Conservation (phyloP, 1,284 basidiomycete species). For the Trichosporon sp. region DNA sequence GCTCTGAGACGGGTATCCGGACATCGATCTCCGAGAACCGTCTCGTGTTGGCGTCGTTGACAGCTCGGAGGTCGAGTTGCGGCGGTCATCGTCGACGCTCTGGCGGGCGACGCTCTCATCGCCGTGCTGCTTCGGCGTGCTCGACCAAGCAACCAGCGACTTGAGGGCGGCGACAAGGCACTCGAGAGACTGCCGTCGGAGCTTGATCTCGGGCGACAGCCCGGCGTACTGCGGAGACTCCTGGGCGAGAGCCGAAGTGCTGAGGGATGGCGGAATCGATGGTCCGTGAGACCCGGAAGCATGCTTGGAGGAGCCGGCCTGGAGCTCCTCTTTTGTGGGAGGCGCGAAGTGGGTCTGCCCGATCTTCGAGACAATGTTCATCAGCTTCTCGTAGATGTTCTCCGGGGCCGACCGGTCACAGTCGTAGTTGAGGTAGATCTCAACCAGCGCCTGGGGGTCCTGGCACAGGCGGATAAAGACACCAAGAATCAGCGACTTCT, state of each 20-base stretch:
- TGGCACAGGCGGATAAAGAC: constrained; percentile 83
- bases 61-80: constrained; percentile 27
- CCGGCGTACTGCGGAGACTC: constrained; percentile 56
- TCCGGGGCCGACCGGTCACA: constrained; percentile 87
- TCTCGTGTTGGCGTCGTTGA: constrained; percentile 27
- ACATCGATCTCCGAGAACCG: constrained; percentile 14
- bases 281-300: constrained; percentile 42
- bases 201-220: constrained; percentile 71
- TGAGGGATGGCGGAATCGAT: constrained; percentile 59
- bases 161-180: constrained; percentile 80
- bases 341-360: constrained; percentile 64
- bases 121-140: constrained; percentile 30
- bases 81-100: background rate
- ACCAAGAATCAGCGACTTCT: constrained; percentile 83
- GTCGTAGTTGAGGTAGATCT: constrained; percentile 97
- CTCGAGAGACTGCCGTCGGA: constrained; percentile 82
- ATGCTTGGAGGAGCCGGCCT: constrained; percentile 30
- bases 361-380: constrained; percentile 91
- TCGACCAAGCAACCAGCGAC: constrained; percentile 87
- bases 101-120: constrained; percentile 26
- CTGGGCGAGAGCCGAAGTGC: constrained; percentile 59
- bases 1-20: constrained; percentile 34
- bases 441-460: constrained; percentile 92
- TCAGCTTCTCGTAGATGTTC: constrained; percentile 93
- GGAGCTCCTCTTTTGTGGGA: constrained; percentile 49